Evolutionary conservation across 1,139 yeast species (phyloP).

Genomic region (Ogataea hybrid): DNA sequence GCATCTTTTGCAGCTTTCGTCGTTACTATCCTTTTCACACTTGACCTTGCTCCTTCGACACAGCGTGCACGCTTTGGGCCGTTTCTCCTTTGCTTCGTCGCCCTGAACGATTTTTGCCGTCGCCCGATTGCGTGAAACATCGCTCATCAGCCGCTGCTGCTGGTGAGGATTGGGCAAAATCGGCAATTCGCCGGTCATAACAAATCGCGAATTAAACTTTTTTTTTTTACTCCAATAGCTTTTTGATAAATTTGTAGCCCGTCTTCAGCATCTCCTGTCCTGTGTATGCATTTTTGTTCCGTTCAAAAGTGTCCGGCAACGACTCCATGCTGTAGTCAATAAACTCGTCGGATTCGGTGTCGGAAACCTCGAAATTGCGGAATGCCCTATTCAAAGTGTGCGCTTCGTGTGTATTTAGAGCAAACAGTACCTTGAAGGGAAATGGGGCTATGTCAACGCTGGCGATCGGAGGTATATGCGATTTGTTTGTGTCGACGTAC

Average conservation of each 20-base stretch:
- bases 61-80: slow-evolving; percentile 56
- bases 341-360: slow-evolving; percentile 7
- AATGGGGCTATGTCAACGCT: slow-evolving; percentile 67
- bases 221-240: slow-evolving; percentile 24
- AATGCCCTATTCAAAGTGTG: slow-evolving; percentile 20
- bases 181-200: slow-evolving; percentile 13
- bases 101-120: slow-evolving; percentile 18
- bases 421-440: slow-evolving; percentile 47
- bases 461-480: slow-evolving; percentile 73
- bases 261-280: slow-evolving; percentile 39
- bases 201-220: slow-evolving; percentile 2
- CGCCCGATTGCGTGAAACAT: slow-evolving; percentile 14
- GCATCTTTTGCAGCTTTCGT: slow-evolving; percentile 62
- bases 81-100: slow-evolving; percentile 19
- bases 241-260: slow-evolving; percentile 45
- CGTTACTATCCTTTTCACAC: slow-evolving; percentile 44
- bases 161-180: slow-evolving; percentile 25
- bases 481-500: slow-evolving; percentile 52
- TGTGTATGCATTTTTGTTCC: slow-evolving; percentile 30
- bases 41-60: slow-evolving; percentile 66
- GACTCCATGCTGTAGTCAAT: slow-evolving; percentile 28
- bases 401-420: slow-evolving; percentile 25
- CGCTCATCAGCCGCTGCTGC: slow-evolving; percentile 13
- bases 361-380: slow-evolving; percentile 18
- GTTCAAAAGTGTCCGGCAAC: slow-evolving; percentile 25